phyloP scores from a whole-genome alignment of 208 protist species.

The Tritrichomonas musculus region DNA sequence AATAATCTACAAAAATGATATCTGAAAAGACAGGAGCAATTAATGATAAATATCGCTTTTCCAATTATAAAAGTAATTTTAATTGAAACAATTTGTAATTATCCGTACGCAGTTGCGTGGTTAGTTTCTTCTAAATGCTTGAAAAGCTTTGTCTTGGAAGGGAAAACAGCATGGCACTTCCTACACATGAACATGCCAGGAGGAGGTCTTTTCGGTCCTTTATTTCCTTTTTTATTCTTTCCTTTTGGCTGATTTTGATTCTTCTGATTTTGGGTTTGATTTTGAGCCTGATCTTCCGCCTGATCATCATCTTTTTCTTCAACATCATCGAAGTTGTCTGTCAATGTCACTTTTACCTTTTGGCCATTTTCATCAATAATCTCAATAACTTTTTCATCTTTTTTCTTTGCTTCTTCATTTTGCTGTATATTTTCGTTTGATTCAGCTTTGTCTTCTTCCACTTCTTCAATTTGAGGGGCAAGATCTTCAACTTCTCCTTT shows the following conservation, averaged over 20 bases:
- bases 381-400: neutral
- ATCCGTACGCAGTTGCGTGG: neutral
- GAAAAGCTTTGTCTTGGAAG: neutral
- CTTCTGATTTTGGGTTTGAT: neutral
- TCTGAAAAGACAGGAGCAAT: no score
- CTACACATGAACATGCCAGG: conserved; percentile 31
- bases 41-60: no score
- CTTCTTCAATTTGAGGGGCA: no score
- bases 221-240: neutral
- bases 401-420: neutral
- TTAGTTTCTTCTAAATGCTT: neutral
- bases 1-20: no score
- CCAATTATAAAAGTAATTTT: neutral
- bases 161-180: neutral
- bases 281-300: no score
- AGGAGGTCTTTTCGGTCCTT: neutral
- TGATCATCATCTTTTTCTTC: neutral
- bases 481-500: no score
- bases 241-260: neutral
- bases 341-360: no score
- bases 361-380: neutral
- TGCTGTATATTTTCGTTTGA: no score
- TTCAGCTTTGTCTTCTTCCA: no score
- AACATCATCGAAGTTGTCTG: neutral
- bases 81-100: neutral